Conservation (phyloP, 1,139 yeast genomes). For the Pichia inconspicua region DNA sequence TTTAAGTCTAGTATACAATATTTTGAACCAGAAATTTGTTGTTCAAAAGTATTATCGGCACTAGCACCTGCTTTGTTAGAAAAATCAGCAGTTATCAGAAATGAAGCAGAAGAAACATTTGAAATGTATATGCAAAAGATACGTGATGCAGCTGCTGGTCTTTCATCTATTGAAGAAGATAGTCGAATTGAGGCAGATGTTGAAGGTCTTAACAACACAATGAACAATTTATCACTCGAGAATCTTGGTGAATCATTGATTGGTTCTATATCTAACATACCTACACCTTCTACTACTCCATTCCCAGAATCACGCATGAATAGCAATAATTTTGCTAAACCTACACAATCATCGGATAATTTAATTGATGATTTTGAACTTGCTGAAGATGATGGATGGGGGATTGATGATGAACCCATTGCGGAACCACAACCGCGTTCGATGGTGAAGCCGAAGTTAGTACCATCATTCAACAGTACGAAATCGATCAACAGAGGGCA, state of each 20-base stretch:
- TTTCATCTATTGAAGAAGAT: constrained; percentile 44
- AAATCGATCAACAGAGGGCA: not conserved
- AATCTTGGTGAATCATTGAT: constrained; percentile 17
- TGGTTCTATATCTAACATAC: constrained; percentile 8
- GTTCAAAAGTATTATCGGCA: constrained; percentile 77
- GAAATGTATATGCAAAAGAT: constrained; percentile 58
- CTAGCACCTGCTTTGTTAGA: constrained; percentile 82
- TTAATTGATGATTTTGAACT: constrained; percentile 14
- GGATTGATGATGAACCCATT: constrained; percentile 22
- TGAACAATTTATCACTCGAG: constrained; percentile 19
- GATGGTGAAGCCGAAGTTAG: not conserved
- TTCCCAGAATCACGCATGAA: constrained; percentile 8
- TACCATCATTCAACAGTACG: not conserved
- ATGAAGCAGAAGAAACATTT: constrained; percentile 63
- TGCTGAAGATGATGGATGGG: constrained; percentile 31
- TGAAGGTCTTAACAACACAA: constrained; percentile 20
- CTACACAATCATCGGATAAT: constrained; percentile 1
- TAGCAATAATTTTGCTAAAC: not conserved
- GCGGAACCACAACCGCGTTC: not conserved
- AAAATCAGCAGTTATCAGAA: constrained; percentile 57
- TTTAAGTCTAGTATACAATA: constrained; percentile 56
- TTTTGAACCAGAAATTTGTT: constrained; percentile 69
- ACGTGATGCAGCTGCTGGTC: constrained; percentile 48
- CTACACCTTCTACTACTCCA: constrained; percentile 10
- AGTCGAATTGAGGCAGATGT: constrained; percentile 25